Conservation (phyloP, 2,329 filamentous ascomycete genomes). For the Cladosporium velox region DNA sequence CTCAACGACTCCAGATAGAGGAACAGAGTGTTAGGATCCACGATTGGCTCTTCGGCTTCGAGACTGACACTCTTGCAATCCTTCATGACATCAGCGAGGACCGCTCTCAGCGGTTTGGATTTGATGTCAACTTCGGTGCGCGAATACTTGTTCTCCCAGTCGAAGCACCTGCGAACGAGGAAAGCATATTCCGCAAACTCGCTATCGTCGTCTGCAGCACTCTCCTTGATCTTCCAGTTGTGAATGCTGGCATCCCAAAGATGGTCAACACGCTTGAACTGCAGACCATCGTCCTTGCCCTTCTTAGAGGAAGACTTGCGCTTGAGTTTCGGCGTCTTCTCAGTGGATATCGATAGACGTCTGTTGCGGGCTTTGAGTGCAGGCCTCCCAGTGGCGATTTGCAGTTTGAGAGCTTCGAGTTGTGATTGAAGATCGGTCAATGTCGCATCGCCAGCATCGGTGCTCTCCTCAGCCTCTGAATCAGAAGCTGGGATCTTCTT, state of each 20-base stretch:
- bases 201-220: constrained; percentile 62
- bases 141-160: constrained; percentile 79
- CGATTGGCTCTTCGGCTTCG: constrained; percentile 74
- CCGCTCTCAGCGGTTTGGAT: constrained; percentile 74
- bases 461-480: neutral
- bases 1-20: constrained; percentile 79
- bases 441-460: neutral
- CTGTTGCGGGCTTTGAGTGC: neutral
- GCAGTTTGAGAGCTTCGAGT: constrained; percentile 13
- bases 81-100: constrained; percentile 70
- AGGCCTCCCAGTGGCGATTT: neutral
- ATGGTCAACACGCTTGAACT: constrained; percentile 70
- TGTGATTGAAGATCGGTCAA: constrained; percentile 13
- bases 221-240: constrained; percentile 69
- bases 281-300: constrained; percentile 12
- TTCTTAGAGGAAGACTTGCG: constrained; percentile 15
- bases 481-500: constrained; percentile 11
- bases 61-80: constrained; percentile 76
- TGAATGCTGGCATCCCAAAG: constrained; percentile 60
- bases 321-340: constrained; percentile 3
- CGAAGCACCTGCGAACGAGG: constrained; percentile 78
- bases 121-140: constrained; percentile 80
- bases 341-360: neutral
- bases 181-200: constrained; percentile 81
- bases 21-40: constrained; percentile 51